These are phyloP conservation scores for Steccherinum ochraceum DNA, from an alignment of 768 basidiomycete genomes.

Conservation along the genomic window DNA sequence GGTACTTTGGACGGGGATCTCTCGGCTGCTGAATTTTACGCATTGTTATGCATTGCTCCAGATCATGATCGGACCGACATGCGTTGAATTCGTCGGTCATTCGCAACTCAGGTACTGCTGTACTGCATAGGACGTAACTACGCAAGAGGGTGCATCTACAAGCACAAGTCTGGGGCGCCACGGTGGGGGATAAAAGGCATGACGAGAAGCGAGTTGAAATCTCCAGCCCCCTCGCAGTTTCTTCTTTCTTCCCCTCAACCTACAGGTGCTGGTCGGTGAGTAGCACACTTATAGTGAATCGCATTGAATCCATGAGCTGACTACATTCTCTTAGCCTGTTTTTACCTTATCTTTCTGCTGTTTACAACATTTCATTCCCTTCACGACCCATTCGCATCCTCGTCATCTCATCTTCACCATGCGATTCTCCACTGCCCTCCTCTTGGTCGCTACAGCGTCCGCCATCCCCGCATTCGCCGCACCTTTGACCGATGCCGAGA, in stretches of 20 bases:
- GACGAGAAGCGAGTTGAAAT: neutral
- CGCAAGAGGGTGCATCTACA: too few relatives aligned
- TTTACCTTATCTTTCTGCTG: neutral
- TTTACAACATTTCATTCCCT: neutral
- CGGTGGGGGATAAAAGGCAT: too few relatives aligned
- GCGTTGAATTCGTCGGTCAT: too few relatives aligned
- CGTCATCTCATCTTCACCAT: neutral
- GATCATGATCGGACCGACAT: too few relatives aligned
- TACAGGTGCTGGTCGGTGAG: neutral
- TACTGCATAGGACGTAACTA: too few relatives aligned
- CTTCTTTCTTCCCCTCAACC: neutral
- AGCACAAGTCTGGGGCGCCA: too few relatives aligned
- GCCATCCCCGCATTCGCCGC: neutral
- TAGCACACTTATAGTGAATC: neutral
- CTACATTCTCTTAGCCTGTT: neutral
- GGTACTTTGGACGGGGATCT: too few relatives aligned
- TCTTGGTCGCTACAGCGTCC: neutral
- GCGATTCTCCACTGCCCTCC: neutral
- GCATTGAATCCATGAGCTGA: neutral
- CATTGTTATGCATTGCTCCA: too few relatives aligned
- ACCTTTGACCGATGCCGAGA: too few relatives aligned
- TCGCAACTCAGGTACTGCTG: too few relatives aligned
- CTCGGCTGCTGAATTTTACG: too few relatives aligned
- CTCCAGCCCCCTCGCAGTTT: neutral
- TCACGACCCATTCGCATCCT: neutral